Percentiles rank a stretch among this genome's conserved stretches.
Evolutionary conservation across 140 eudicot species (phyloP).

Genomic region (Erigeron philadelphicus): DNA sequence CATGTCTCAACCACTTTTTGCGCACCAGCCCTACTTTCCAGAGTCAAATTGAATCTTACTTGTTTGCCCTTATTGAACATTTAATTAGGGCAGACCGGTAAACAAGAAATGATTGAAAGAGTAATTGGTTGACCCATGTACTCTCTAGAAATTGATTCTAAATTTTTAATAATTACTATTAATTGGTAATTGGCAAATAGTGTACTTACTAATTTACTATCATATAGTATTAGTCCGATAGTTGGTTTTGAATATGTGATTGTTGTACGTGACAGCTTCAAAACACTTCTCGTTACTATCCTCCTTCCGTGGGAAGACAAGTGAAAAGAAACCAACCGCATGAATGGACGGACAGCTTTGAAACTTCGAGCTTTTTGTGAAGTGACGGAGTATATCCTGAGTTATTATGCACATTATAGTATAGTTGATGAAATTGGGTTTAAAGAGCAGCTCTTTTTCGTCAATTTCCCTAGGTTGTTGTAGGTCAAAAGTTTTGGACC

Average conservation of each 20-base stretch:
- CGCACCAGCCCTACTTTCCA: background rate
- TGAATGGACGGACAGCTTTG: conserved; percentile 16
- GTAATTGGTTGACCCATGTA: background rate
- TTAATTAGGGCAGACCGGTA: background rate
- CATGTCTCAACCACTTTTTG: background rate
- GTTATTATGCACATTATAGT: conserved; percentile 12
- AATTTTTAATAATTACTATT: no score
- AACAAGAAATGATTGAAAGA: background rate
- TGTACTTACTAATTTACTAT: background rate
- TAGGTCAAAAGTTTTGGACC: background rate
- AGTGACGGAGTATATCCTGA: background rate
- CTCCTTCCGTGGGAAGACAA: conserved; percentile 58
- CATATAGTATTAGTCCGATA: background rate
- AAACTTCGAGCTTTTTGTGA: background rate
- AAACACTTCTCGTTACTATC: conserved; percentile 72
- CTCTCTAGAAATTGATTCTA: no score
- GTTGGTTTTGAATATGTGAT: conserved; percentile 14
- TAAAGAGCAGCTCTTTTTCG: background rate
- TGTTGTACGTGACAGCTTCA: conserved; percentile 41
- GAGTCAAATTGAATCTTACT: background rate
- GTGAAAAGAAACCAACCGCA: conserved; percentile 52
- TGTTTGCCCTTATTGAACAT: background rate
- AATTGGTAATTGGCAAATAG: no score
- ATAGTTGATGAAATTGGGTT: conserved; percentile 3
- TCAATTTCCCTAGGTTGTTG: background rate